Base-by-base conservation (phyloP, 371 early-diverging fungal species). In the Rhizomucor pusillus region DNA sequence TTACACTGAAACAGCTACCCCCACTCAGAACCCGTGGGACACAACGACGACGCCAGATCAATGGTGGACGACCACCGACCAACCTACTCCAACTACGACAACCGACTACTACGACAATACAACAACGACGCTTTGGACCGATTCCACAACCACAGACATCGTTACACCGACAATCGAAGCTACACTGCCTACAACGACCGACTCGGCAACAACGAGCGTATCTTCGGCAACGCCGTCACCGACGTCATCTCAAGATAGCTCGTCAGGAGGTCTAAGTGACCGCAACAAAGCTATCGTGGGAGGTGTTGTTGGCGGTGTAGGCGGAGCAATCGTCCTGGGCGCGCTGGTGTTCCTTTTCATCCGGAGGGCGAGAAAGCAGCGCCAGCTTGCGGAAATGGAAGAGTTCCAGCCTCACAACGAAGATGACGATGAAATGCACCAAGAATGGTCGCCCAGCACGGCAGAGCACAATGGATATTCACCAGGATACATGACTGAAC, bases 321-420 rank as follows among this genome's bases (percentile, higher is more conserved):
- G 56, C 9, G 56, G 57, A 22, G 52, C 53, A 11, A 24, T 46
- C 14, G 57, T 52, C 4, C 4, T 61, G 16, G 52, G 37, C 29
- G 62, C 52, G 14, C 16, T 56, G 20, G 62, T 52, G 0, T 58
- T 63, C 24, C 59, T 61, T 40, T 59, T 52, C 33, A 52, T 66
- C 22, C 58, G 62, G 19, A 54, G 58, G 34, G 34, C 22, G 16
- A 55, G 59, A 51, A 50, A 33, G 25, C 51, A 59, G 34, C 56
- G 43, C 10, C 20, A 35, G 6, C 6, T 19, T 0, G 46, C 37
- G 1, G 57, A 57, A 29, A 37, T 57, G 22, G 57, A 57, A 46
- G 52, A 44, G 9, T 57, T 50, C 20, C 57, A 57, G 23, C 57
- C 57, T 23, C 57, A 51, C 16, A 43, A 57, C 23, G 57, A 57